Evolutionary conservation across 2,329 filamentous ascomycete species (phyloP), one percentile per base, ranked within the genome.

Genomic region (Calcarisporium arbuscula): DNA sequence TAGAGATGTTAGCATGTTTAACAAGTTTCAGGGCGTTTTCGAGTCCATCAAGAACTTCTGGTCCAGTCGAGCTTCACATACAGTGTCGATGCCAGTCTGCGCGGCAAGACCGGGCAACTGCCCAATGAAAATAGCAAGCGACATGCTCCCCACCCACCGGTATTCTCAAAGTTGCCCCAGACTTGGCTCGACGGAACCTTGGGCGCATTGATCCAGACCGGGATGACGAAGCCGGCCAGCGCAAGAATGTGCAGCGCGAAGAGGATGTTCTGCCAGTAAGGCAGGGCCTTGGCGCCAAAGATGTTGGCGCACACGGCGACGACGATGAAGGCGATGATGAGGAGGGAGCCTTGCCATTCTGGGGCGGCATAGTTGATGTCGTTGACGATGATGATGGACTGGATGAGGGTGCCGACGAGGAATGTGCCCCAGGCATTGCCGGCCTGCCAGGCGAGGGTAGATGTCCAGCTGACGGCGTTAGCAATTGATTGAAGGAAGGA

Each of bases 41-140:
- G n/a, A n/a, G n/a, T n/a, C n/a, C n/a, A n/a, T n/a, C n/a, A 84
- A 83, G 57, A 78, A 82, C 57, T 82, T 18, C 6, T 4, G 15
- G 28, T 29, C 8, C 30, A 8, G 30, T 19, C 3, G 30, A 32
- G 22, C 5, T 10, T 20, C 17, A 34, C 32, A 18, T 36, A 36
- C 41, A 19, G 35, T 36, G 34, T 44, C 43, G 21, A 36, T 26
- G n/a, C 41, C 43, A 14, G 41, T 27, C 14, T 37, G 36, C 22
- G 33, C 29, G 23, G 23, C 29, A 19, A 43, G 40, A 20, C 34
- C 39, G 15, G 43, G 35, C 10, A 38, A 22, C 31, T 45, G 43
- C 29, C 38, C 43, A 31, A 45, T 39, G 30, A 45, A 32, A 28
- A 45, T 31, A 17, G 43, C 21, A 18, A 43, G 31, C 1, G 36